Conservation (phyloP, 208 protist genomes). For the Angomonas ambiguus region DNA sequence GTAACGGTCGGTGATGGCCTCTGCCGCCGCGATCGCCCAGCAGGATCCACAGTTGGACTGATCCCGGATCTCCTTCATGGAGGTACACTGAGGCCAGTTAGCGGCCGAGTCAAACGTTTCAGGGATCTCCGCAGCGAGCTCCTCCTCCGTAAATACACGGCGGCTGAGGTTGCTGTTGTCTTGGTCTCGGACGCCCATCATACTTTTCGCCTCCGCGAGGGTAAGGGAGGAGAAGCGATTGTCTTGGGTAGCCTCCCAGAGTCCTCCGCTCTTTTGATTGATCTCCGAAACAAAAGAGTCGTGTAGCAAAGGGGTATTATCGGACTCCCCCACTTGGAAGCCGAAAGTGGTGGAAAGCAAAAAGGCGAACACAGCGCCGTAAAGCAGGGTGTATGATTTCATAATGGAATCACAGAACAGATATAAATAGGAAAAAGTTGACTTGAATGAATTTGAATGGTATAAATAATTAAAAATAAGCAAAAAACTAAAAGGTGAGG, state of each 20-base stretch:
- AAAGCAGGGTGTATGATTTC: neutral
- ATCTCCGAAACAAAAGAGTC: slow-evolving; percentile 24
- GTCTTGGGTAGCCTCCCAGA: slow-evolving; percentile 46
- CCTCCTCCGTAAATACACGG: slow-evolving; percentile 43
- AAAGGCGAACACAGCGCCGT: neutral
- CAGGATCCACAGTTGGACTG: slow-evolving; percentile 89
- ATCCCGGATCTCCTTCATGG: slow-evolving; percentile 73
- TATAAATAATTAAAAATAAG: slow-evolving; percentile 13
- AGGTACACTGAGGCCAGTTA: slow-evolving; percentile 58
- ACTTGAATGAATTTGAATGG: slow-evolving; percentile 12
- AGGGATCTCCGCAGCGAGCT: slow-evolving; percentile 34
- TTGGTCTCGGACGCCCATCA: slow-evolving; percentile 42
- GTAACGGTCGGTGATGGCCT: slow-evolving; percentile 83
- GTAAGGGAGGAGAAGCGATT: slow-evolving; percentile 39
- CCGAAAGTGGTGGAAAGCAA: neutral
- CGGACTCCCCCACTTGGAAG: slow-evolving; percentile 6
- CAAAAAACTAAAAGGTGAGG: neutral
- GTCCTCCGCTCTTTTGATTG: slow-evolving; percentile 39
- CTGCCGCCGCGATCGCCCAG: slow-evolving; percentile 88
- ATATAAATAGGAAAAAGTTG: slow-evolving; percentile 12
- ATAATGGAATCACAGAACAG: no score
- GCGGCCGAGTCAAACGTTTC: slow-evolving; percentile 55
- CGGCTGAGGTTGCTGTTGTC: slow-evolving; percentile 21
- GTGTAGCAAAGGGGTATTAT: slow-evolving; percentile 16
- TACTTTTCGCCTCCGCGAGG: slow-evolving; percentile 24